Conservation (phyloP, 495 filamentous ascomycete genomes). For the Podospora pseudopauciseta region DNA sequence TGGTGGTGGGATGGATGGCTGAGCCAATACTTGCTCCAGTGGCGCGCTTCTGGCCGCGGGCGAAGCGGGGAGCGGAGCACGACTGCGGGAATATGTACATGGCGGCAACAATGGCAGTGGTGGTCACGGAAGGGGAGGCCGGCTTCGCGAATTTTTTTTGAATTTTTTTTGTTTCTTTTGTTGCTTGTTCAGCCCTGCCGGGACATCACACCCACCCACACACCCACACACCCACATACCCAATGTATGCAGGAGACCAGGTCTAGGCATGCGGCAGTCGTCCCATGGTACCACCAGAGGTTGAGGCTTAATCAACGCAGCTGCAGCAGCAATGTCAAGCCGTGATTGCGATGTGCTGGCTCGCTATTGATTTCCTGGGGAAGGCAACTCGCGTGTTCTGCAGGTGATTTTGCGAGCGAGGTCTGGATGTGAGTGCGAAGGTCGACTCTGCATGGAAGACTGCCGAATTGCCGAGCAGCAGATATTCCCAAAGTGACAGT, state of each 20-base stretch:
- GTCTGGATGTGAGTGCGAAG: neutral
- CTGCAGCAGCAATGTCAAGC: neutral
- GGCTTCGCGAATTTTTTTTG: neutral
- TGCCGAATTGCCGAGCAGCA: neutral
- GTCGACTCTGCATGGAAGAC: neutral
- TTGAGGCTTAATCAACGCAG: neutral
- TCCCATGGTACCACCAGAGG: neutral
- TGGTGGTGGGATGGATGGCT: too few relatives aligned
- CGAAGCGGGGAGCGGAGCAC: neutral
- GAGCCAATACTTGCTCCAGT: too few relatives aligned
- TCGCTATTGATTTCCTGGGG: neutral
- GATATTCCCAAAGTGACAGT: neutral
- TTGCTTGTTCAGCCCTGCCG: constrained; percentile 8
- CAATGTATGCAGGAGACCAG: neutral
- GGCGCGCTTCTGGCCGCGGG: too few relatives aligned
- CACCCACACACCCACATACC: neutral
- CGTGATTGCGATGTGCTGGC: neutral
- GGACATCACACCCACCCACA: neutral
- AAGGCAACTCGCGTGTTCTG: neutral
- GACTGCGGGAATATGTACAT: constrained; percentile 1
- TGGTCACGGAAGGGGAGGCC: neutral
- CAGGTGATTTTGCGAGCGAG: neutral
- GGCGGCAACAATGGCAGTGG: neutral
- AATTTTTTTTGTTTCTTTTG: neutral
- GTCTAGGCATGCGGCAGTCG: neutral